Evolutionary conservation across 331 rosid genomes (phyloP), one percentile per base, ranked within the genome.

Genomic region (Phaseolus coccineus): DNA sequence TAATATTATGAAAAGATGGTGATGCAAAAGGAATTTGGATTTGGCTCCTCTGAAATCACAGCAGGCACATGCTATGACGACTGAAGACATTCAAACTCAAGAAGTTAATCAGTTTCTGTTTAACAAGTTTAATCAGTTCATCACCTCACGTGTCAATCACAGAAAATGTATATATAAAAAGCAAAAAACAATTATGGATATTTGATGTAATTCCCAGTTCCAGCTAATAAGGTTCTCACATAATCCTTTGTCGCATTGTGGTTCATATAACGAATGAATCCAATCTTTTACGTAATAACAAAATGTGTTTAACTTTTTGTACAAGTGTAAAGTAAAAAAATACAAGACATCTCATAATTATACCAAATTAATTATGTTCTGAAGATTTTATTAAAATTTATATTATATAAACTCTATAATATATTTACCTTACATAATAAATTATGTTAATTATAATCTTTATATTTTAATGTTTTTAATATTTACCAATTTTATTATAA

Each of bases 101-200:
- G 27, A 63, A 63, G 8, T 31, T 8, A 51, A 30, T 35, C 47
- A 16, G 28, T 15, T 73, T 6, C 56, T 25, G 56, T 11, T 24
- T 10, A 73, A 25, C 56, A 74, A 57, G 42, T 58, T 59, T 44
- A 40, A 39, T n/a, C 31, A 0, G 51, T 39, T 8, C 50, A 27
- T 74, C 47, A 24, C 64, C 10, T 35, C 52, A 35, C 51, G 12
- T 55, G 50, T 72, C 77, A 73, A 56, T 73, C 25, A 4, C 5
- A 28, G 7, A 15, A 70, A 70, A 37, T 37, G 42, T 1, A 37
- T 50, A 4, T 65, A 40, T 22, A 68, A 44, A 44, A 68, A 44
- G 73, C 25, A 24, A 12, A 24, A 35, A 40, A 37, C 42, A 14
- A 40, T 57, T 39, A 56, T 40, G 28, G 3, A 5, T 39, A 24